Evolutionary conservation across 495 filamentous ascomycete species (phyloP).

Genomic region (Cryomyces antarcticus): DNA sequence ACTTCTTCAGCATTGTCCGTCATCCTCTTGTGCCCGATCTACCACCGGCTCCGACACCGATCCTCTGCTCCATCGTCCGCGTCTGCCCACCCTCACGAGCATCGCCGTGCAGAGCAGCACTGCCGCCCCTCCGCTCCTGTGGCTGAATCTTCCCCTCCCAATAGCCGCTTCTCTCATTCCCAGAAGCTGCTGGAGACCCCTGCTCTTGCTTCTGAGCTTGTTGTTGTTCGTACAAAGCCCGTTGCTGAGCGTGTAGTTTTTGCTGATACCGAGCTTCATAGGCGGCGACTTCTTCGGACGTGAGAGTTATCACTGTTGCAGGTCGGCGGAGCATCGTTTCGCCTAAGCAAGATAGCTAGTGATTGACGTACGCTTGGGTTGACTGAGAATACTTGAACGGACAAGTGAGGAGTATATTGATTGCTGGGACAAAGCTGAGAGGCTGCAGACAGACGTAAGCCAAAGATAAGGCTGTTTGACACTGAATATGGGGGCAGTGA

Average conservation of each 20-base stretch:
- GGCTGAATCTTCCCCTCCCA: slow-evolving; percentile 1
- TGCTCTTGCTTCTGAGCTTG: slow-evolving; percentile 5
- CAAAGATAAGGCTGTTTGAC: not conserved
- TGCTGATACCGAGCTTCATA: slow-evolving; percentile 7
- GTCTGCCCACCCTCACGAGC: too few species aligned
- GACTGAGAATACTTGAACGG: not conserved
- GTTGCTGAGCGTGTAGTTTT: not conserved
- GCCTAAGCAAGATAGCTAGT: not conserved
- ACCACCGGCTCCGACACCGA: too few species aligned
- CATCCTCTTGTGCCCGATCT: too few species aligned
- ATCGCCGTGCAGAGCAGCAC: too few species aligned
- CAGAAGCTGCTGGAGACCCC: not conserved
- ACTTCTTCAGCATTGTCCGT: too few species aligned
- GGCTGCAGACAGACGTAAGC: not conserved
- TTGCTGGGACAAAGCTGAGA: not conserved
- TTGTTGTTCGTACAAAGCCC: not conserved
- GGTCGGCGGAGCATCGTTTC: slow-evolving; percentile 9
- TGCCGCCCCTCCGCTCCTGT: slow-evolving; percentile 3
- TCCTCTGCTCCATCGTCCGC: too few species aligned
- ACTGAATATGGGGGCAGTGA: not conserved
- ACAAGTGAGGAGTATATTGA: not conserved
- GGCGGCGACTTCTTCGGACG: slow-evolving; percentile 7
- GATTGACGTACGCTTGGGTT: not conserved
- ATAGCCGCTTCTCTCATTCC: not conserved
- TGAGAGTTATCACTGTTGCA: slow-evolving; percentile 9